These are phyloP conservation scores for Globisporangium acanthophoron DNA, from an alignment of 352 stramenopile species.

Conservation along the genomic window DNA sequence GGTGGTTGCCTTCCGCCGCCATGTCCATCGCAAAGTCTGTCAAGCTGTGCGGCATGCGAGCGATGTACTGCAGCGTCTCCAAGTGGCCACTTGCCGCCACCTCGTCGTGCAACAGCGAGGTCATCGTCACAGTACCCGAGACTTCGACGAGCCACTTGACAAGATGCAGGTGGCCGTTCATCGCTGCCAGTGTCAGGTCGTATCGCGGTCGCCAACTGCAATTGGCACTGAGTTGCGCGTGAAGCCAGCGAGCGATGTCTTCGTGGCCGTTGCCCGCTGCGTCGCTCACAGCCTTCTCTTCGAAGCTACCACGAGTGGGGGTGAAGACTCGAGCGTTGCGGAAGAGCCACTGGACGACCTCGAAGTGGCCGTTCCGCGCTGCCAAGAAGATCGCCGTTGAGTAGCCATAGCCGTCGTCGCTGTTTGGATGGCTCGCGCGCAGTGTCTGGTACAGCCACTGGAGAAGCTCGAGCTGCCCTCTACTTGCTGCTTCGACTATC, in stretches of 20 bases:
- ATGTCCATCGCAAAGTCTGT: background rate
- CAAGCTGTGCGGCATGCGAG: background rate
- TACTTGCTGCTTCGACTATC: background rate
- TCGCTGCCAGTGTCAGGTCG: background rate
- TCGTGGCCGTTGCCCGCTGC: background rate
- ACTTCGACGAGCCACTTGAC: background rate
- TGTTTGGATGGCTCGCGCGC: background rate
- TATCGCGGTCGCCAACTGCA: background rate
- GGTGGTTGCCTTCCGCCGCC: background rate
- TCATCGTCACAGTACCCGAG: background rate
- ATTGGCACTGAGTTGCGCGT: background rate
- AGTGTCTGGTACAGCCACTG: background rate
- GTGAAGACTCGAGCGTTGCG: background rate
- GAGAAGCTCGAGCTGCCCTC: background rate
- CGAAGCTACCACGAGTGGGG: background rate
- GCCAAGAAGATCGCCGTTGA: background rate
- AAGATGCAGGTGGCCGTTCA: background rate
- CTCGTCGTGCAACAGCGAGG: background rate
- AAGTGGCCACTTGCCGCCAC: background rate
- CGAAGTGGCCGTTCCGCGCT: background rate
- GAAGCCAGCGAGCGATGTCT: background rate
- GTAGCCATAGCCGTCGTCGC: background rate
- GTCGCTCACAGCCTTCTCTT: background rate
- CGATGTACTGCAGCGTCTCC: background rate
- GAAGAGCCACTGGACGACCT: slow-evolving; percentile 3